A percentile compares a stretch with the other conserved stretches of the same genome.
phyloP scores from a whole-genome alignment of 305 asterid species.

The Fraxinus velutina region DNA sequence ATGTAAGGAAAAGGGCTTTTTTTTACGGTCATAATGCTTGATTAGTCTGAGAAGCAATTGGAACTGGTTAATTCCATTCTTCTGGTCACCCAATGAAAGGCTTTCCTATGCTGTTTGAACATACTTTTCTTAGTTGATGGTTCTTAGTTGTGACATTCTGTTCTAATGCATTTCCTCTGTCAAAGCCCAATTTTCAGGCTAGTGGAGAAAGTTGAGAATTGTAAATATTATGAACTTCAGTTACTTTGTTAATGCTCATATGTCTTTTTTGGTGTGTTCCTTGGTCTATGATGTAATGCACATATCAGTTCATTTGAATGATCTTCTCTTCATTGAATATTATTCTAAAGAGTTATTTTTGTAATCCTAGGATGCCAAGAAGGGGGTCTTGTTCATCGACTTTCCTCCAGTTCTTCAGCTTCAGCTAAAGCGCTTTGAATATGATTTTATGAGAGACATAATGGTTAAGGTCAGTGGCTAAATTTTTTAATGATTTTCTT shows the following conservation, averaged over 20 bases:
- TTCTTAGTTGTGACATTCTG: constrained; percentile 3
- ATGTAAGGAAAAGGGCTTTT: background rate
- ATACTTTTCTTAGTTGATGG: background rate
- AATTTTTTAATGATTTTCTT: background rate
- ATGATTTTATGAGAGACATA: constrained; percentile 89
- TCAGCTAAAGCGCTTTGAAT: constrained; percentile 94
- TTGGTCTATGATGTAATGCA: background rate
- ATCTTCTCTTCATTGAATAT: constrained; percentile 16
- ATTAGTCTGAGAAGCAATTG: constrained; percentile 10
- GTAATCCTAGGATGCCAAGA: constrained; percentile 82
- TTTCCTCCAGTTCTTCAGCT: constrained; percentile 98
- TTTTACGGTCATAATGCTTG: background rate
- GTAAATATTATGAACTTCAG: constrained; percentile 10
- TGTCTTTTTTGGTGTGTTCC: background rate
- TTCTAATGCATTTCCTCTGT: constrained; percentile 9
- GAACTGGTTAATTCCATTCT: background rate
- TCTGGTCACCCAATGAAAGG: background rate
- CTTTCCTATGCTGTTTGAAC: constrained; percentile 3
- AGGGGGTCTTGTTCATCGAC: constrained; percentile 91
- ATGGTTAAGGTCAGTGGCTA: constrained; percentile 85
- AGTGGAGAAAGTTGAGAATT: constrained; percentile 9
- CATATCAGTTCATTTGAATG: constrained; percentile 11
- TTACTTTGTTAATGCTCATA: background rate
- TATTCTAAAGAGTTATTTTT: constrained; percentile 23
- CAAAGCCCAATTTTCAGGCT: constrained; percentile 12